Evolutionary conservation across 2,329 filamentous ascomycete genomes (phyloP).

Genomic region (Emergomyces orientalis): DNA sequence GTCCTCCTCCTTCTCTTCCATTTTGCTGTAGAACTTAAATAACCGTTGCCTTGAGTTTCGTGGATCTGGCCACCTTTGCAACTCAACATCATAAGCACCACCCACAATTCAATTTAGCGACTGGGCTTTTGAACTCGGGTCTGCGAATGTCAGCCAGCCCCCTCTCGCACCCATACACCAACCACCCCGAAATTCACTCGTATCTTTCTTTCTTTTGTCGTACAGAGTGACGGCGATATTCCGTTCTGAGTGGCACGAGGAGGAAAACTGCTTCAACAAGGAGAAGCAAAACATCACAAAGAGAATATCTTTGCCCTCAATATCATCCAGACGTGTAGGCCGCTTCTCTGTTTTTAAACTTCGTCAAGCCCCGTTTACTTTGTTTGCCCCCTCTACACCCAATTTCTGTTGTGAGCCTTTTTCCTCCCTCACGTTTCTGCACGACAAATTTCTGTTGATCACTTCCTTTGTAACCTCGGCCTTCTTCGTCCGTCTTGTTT

Average conservation of each 20-base stretch:
- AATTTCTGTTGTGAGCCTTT: background rate
- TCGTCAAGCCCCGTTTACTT: background rate
- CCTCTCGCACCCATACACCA: background rate
- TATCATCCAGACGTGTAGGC: background rate
- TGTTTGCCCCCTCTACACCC: background rate
- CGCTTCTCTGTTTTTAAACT: background rate
- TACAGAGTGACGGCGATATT: background rate
- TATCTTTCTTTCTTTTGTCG: background rate
- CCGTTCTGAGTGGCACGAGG: background rate
- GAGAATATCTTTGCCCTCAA: background rate
- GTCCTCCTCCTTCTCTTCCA: conserved; percentile 2
- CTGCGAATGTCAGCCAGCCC: background rate
- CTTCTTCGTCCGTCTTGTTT: background rate
- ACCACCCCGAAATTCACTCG: conserved; percentile 1
- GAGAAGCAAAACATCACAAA: background rate
- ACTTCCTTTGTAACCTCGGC: background rate
- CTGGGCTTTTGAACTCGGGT: background rate
- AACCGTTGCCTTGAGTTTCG: background rate
- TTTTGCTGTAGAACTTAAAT: background rate
- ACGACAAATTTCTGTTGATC: background rate
- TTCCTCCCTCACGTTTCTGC: background rate
- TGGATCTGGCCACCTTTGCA: background rate
- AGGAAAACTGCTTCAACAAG: background rate
- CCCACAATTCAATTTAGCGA: background rate
- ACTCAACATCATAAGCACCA: background rate